Base-by-base conservation (phyloP, 1,139 yeast genomes). In the Candida albicans region DNA sequence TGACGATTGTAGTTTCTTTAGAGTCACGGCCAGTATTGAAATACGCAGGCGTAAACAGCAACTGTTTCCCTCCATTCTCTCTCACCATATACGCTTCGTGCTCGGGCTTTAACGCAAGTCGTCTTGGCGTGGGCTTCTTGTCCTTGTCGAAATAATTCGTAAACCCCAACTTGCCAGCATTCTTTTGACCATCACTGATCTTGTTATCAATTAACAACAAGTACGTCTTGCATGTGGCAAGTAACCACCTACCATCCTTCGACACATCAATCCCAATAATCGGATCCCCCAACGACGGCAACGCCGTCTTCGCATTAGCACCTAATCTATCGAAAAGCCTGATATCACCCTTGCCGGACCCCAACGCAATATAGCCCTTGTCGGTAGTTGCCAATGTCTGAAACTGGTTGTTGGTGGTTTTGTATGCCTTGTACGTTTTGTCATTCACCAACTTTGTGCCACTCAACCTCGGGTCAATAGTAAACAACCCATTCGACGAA, bases 261-360 rank as follows among this genome's bases (percentile, higher is more conserved):
- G 95, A 82, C 1, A 79, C 81, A 47, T 86, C 91, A 25, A 87
- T 55, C 24, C 86, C 86, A 39, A 73, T 65, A 39, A 86, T 79
- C 2, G 81, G 69, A 52, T 87, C 95, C 12, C 96, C 96, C 43
- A 89, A 67, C 0, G 95, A 88, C 1, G 96, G 96, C 33, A 89
- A 66, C 15, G 79, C 73, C 0, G 93, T 82, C 65, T 84, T 87
- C 1, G 96, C 96, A 53, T 77, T 79, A 45, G 75, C 70, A 12
- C 96, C 96, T 11, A 88, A 57, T 48, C 77, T 69, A 62, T 88
- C 88, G 59, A 77, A 88, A 36, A 89, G 71, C 48, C 89, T 73
- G 39, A 90, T 79, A 48, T 82, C 91, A 55, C 97, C 97, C 47
- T 75, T 81, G 22, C 67, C 67, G 13, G 91, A 81, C 1, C 91